Evolutionary conservation across 768 basidiomycete genomes (phyloP).

Genomic region (Termitomyces sp.): DNA sequence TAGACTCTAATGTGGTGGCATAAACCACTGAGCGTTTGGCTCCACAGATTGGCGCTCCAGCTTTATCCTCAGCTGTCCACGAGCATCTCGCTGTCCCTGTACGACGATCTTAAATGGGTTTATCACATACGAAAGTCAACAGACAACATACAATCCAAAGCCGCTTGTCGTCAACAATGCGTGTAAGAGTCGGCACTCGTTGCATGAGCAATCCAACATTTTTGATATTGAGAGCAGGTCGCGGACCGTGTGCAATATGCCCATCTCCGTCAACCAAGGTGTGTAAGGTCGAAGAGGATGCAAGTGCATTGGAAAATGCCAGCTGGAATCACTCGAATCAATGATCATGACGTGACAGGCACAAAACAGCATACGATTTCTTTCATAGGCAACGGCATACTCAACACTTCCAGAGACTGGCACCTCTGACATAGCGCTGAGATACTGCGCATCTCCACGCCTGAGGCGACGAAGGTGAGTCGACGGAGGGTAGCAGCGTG

Average conservation of each 20-base stretch:
- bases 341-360: not conserved
- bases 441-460: conserved; percentile 36
- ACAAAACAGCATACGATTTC: conserved; percentile 37
- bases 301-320: conserved; percentile 33
- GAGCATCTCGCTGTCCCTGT: conserved; percentile 24
- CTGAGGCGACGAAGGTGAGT: conserved; percentile 47
- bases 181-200: conserved; percentile 35
- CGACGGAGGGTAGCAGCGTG: conserved; percentile 41
- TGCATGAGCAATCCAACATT: conserved; percentile 40
- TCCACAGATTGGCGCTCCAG: conserved; percentile 29
- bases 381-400: conserved; percentile 47
- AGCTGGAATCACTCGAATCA: conserved; percentile 16
- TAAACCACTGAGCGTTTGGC: conserved; percentile 35
- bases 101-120: not conserved
- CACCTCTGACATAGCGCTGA: conserved; percentile 40
- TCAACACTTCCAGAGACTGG: conserved; percentile 44
- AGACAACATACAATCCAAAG: conserved; percentile 51
- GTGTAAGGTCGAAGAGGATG: conserved; percentile 33
- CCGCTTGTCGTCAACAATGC: conserved; percentile 46
- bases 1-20: conserved; percentile 22
- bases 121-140: not conserved
- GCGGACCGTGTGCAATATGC: conserved; percentile 40
- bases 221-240: conserved; percentile 33
- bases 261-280: conserved; percentile 43
- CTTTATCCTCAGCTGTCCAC: conserved; percentile 19